phyloP scores from a whole-genome alignment of 257 asterid species.

The Datura wrightii region DNA sequence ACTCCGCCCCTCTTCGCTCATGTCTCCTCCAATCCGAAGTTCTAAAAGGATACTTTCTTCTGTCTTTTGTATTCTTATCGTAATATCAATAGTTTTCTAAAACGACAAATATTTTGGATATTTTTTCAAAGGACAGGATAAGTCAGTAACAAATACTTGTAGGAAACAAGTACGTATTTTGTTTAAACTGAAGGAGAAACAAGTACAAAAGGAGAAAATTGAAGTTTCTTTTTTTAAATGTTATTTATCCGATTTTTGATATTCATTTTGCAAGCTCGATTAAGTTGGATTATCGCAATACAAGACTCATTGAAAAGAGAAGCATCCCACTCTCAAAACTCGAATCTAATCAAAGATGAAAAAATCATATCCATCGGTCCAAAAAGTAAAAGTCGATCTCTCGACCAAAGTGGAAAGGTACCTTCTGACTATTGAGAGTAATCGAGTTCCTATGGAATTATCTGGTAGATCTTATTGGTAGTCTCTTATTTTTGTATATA shows the following conservation, averaged over 20 bases:
- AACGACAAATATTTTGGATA: background rate
- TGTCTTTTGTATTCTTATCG: background rate
- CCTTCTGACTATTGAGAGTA: background rate
- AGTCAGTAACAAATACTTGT: background rate
- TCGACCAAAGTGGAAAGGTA: background rate
- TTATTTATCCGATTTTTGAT: too few relatives aligned
- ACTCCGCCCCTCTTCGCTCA: too few relatives aligned
- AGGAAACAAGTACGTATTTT: background rate
- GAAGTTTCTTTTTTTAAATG: too few relatives aligned
- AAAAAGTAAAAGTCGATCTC: background rate
- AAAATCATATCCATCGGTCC: background rate
- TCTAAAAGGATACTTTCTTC: too few relatives aligned
- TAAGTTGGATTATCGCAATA: too few relatives aligned
- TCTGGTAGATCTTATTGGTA: background rate
- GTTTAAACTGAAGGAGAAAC: background rate
- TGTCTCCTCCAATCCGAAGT: too few relatives aligned
- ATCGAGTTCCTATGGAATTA: background rate
- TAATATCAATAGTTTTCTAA: background rate
- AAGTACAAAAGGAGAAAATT: background rate
- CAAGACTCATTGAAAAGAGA: too few relatives aligned
- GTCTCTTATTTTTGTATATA: background rate
- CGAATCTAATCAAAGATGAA: background rate
- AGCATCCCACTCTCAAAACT: too few relatives aligned
- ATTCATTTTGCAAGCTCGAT: too few relatives aligned
- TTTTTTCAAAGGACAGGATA: background rate